Percentiles rank a stretch among this genome's conserved stretches.
These are phyloP conservation scores for Boletus barrowsii DNA, from an alignment of 768 basidiomycete species.

Conservation along the genomic window DNA sequence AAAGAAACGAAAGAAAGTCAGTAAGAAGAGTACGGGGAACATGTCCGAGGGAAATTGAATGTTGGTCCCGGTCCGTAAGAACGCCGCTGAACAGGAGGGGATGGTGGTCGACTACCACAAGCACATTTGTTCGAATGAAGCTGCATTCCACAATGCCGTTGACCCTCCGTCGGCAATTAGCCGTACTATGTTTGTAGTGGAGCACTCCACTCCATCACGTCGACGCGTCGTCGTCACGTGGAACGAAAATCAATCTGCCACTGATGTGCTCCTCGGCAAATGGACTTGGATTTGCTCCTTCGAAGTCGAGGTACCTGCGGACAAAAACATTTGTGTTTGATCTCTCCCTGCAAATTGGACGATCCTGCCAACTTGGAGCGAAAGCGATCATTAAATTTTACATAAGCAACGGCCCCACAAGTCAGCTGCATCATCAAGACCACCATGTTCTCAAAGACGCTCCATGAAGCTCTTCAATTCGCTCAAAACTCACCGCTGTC, in stretches of 20 bases:
- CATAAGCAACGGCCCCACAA: not conserved
- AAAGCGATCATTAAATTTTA: not conserved
- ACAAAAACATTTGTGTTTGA: no score
- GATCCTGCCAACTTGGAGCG: no score
- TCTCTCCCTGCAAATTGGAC: no score
- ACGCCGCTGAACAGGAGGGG: not conserved
- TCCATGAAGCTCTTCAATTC: conserved; percentile 3
- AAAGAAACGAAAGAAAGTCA: conserved; percentile 7
- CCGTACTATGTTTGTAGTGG: conserved; percentile 6
- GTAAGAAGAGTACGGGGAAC: conserved; percentile 7
- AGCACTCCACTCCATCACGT: not conserved
- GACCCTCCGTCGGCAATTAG: conserved; percentile 21
- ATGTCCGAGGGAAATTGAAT: not conserved
- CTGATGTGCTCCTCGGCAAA: not conserved
- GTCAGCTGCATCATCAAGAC: not conserved
- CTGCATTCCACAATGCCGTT: conserved; percentile 24
- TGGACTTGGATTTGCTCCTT: no score
- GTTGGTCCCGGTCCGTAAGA: conserved; percentile 1
- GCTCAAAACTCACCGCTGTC: conserved; percentile 5
- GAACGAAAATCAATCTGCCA: conserved; percentile 18
- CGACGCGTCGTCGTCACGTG: conserved; percentile 27
- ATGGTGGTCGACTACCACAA: not conserved
- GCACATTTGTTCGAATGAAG: conserved; percentile 5
- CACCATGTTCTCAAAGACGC: conserved; percentile 8
- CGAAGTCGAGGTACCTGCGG: no score